These are phyloP conservation scores for Kodamaea plutei DNA, from an alignment of 1,139 yeast species.

Conservation along the genomic window DNA sequence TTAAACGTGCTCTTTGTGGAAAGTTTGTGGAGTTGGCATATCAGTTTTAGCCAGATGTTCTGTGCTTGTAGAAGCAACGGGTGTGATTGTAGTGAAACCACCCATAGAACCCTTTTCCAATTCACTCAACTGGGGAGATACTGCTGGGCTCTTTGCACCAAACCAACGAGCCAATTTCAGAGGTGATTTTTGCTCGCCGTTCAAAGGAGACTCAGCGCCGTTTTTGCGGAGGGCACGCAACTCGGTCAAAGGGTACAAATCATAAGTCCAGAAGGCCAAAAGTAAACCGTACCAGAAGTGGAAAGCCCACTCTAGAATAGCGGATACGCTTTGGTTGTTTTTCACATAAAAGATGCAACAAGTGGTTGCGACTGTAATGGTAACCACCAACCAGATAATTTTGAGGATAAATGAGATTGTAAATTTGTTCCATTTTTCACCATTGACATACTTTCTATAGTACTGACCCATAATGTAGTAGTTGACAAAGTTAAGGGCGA, in stretches of 20 bases:
- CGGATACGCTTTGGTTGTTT: constrained; percentile 15
- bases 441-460: constrained; percentile 27
- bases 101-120: constrained; percentile 8
- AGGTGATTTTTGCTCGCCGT: constrained; percentile 1
- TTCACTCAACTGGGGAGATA: constrained; percentile 5
- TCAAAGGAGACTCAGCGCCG: constrained; percentile 9
- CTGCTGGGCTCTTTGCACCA: not conserved
- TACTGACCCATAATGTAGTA: constrained; percentile 33
- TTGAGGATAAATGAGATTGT: constrained; percentile 30
- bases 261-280: constrained; percentile 35
- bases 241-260: constrained; percentile 33
- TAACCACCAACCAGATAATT: constrained; percentile 28
- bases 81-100: constrained; percentile 8
- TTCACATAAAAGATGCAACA: constrained; percentile 28
- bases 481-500: constrained; percentile 25
- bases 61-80: constrained; percentile 1
- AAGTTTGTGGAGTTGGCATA: not conserved
- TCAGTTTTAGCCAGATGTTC: constrained; percentile 1
- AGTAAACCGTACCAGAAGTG: constrained; percentile 36
- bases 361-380: constrained; percentile 23
- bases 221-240: constrained; percentile 14
- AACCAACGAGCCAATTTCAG: constrained; percentile 1
- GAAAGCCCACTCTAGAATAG: constrained; percentile 33
- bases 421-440: constrained; percentile 30
- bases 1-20: too few relatives aligned